Evolutionary conservation across 306 rosid species (phyloP), one percentile per base, ranked within the genome.

Genomic region (Quercus gilva): DNA sequence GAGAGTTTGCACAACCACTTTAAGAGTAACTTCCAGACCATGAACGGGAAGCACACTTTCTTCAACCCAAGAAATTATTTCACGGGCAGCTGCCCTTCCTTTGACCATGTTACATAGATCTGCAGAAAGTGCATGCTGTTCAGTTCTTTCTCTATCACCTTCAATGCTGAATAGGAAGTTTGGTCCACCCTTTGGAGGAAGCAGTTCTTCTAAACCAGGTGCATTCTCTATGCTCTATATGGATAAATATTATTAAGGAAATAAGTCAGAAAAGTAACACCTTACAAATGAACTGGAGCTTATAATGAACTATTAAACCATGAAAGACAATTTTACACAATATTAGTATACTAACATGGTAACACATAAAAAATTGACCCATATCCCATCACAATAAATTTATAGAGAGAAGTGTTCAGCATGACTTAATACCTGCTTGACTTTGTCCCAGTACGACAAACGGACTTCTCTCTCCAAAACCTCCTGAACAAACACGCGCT

Each of bases 401-500:
- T 41, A 41, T 41, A 41, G 3, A 41, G 2, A 41, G 45, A 41
- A 41, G 45, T 3, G 45, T 41, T 69, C 26, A 71, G 74, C 74
- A 84, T 64, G 76, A 80, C 49, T 4, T 51, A 49, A 55, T 90
- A 96, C 99, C 99, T 96, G 99, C 91, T 93, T 96, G 60, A 96
- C 89, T 87, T 93, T 96, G 79, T 96, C 99, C 99, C 99, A 96
- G 82, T 96, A 96, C 1, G 99, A 96, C 84, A 96, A 81, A 71
- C 99, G 97, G 41, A 96, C 94, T 90, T 96, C 99, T 87, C 99
- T 91, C 85, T 96, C 97, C 87, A 96, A 85, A 85, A 96, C 97
- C 83, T 96, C 99, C 88, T 93, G 98, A 76, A 93, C 99, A 87
- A 96, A 93, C 55, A 93, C 98, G 73, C 97, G 98, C 68, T 96